phyloP scores from a whole-genome alignment of 2,329 filamentous ascomycete genomes.

The Fusarium redolens region DNA sequence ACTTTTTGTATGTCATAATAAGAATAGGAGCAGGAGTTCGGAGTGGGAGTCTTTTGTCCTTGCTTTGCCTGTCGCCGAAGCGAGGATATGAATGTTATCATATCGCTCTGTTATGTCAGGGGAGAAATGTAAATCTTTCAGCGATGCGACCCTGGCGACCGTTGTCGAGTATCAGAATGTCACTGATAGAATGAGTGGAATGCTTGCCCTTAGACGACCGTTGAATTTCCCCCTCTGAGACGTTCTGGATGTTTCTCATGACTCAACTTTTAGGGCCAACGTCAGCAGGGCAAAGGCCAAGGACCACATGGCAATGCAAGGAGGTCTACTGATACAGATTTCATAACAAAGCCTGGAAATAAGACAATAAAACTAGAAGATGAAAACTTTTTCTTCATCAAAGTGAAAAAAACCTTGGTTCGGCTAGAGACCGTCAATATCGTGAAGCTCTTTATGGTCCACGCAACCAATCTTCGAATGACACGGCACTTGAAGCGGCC shows the following conservation, averaged over 20 bases:
- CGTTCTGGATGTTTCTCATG: constrained; percentile 27
- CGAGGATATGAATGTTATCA: constrained; percentile 28
- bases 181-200: constrained; percentile 8
- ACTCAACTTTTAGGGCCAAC: constrained; percentile 19
- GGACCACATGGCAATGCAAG: constrained; percentile 17
- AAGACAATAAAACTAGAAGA: background rate
- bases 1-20: constrained; percentile 7
- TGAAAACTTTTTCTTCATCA: constrained; percentile 19
- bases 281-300: constrained; percentile 30
- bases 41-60: constrained; percentile 1
- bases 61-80: constrained; percentile 31
- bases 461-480: constrained; percentile 37
- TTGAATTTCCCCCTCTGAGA: constrained; percentile 10
- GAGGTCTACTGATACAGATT: background rate
- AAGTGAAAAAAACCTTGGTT: constrained; percentile 12
- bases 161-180: constrained; percentile 29
- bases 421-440: constrained; percentile 7
- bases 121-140: constrained; percentile 9
- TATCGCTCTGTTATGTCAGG: constrained; percentile 34
- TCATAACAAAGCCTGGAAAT: constrained; percentile 18
- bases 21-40: constrained; percentile 1
- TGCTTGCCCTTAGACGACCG: constrained; percentile 9
- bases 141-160: constrained; percentile 16
- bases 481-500: constrained; percentile 37
- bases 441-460: constrained; percentile 23